Base-by-base conservation (phyloP, 2,329 filamentous ascomycete genomes). In the Zelopaecilomyces penicillatus region DNA sequence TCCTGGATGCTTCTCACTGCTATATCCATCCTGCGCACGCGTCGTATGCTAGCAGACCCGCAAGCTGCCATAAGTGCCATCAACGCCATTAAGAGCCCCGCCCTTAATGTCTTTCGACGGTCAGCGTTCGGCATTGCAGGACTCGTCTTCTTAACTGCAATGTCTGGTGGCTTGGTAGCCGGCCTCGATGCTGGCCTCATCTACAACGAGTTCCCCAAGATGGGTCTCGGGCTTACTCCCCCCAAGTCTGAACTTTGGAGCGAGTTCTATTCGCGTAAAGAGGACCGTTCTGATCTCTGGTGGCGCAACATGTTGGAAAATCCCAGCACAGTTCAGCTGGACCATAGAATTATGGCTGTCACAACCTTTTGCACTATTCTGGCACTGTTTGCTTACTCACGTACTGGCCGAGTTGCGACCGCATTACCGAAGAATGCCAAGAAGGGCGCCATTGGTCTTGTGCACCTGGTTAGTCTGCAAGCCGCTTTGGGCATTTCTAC, bases 231-330 rank as follows among this genome's bases (percentile, higher is more conserved):
- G 8, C 70, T 95, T 26, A 75, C 87, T 1, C 91, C 91, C 2
- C 91, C 91, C 1, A 80, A 76, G 58, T 74, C 79, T 7, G 91
- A 97, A 68, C 80, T 97, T 30, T 89, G 87, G 65, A 83, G 91
- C 58, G 72, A 78, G 33, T 94, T 88, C 69, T 96, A 96, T 75
- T 83, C 82, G 46, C 85, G 89, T 57, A 78, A 76, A 46, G 74
- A 83, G 35, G 88, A 95, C 61, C 72, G 77, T 36, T 83, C 82
- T 9, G 94, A 98, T 59, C 72, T 97, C 12, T 89, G 85, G 81
- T 98, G 93, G 93, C 83, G 93, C 59, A 98, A 98, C 68, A 85
- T 94, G 75, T 82, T 97, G 31, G 93, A 97, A 72, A 98, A 98
- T 69, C 94, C 93, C 4, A 90, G 86, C 11, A 79, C 94, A 28